phyloP scores from a whole-genome alignment of 495 filamentous ascomycete genomes.

The Elaphomyces granulatus region DNA sequence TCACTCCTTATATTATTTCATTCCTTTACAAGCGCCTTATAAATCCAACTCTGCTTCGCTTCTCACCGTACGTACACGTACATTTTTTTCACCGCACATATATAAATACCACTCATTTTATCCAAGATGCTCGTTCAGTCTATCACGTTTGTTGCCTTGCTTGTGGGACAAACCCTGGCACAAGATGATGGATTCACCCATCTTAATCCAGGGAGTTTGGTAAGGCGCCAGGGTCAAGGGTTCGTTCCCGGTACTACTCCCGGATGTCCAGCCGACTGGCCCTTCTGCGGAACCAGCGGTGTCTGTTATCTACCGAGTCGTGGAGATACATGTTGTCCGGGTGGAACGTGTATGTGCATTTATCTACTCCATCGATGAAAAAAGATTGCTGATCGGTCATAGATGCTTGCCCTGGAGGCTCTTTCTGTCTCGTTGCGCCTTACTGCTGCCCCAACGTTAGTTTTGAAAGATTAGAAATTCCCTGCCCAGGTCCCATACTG shows the following conservation, averaged over 20 bases:
- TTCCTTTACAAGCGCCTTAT: no score
- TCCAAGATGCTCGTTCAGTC: no score
- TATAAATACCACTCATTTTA: no score
- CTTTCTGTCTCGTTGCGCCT: slow-evolving; percentile 6
- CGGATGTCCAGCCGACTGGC: slow-evolving; percentile 8
- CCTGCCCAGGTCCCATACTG: not conserved
- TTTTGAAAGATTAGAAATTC: not conserved
- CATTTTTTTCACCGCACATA: no score
- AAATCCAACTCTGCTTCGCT: no score
- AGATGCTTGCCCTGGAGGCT: slow-evolving; percentile 9
- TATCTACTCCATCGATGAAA: not conserved
- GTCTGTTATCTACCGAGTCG: slow-evolving; percentile 9
- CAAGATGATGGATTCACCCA: no score
- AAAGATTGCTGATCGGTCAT: not conserved
- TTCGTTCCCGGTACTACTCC: slow-evolving; percentile 7
- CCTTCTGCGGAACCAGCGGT: slow-evolving; percentile 2
- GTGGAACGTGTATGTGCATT: slow-evolving; percentile 7
- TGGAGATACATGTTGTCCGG: slow-evolving; percentile 8
- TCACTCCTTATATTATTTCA: no score
- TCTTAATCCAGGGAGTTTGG: no score
- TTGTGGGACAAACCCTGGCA: no score
- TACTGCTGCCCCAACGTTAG: slow-evolving; percentile 8
- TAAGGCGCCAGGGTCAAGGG: slow-evolving; percentile 6
- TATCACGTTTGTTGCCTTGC: no score
- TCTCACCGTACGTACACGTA: no score